Percentiles rank a stretch among this genome's conserved stretches.
These are phyloP conservation scores for Skeletonema menzelii DNA, from an alignment of 108 stramenopile genomes.

Conservation along the genomic window DNA sequence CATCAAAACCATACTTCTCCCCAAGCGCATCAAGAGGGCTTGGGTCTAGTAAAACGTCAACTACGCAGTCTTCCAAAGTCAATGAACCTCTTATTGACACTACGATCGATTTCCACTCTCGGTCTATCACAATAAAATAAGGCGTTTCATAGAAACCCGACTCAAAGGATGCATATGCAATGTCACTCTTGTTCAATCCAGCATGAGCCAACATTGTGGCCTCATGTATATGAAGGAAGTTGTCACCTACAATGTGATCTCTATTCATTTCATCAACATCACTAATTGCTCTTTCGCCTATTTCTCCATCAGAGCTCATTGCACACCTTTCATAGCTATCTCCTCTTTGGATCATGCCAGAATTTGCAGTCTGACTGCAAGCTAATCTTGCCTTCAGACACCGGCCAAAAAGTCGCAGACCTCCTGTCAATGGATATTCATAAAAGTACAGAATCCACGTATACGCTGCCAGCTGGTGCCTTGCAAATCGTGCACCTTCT, in stretches of 20 bases:
- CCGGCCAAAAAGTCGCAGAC: constrained; percentile 58
- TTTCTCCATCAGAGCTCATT: neutral
- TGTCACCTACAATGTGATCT: constrained; percentile 60
- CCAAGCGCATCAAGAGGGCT: constrained; percentile 74
- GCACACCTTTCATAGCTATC: constrained; percentile 1
- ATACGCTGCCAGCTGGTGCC: constrained; percentile 86
- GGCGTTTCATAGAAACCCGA: constrained; percentile 81
- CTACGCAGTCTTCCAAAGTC: constrained; percentile 94
- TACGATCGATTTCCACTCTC: constrained; percentile 82
- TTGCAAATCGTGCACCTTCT: constrained; percentile 87
- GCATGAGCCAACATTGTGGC: constrained; percentile 73
- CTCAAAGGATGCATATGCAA: constrained; percentile 89
- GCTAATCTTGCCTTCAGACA: constrained; percentile 17
- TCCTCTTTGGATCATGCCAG: neutral
- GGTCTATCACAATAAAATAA: constrained; percentile 93
- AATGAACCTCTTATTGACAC: constrained; percentile 93
- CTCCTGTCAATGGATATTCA: constrained; percentile 76
- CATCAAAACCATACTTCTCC: constrained; percentile 85
- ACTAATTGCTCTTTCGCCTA: neutral
- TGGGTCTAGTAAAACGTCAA: constrained; percentile 89
- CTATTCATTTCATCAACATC: neutral
- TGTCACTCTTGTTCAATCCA: constrained; percentile 71
- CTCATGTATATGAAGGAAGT: constrained; percentile 75
- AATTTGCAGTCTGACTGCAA: constrained; percentile 4
- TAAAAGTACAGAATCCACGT: constrained; percentile 90